Evolutionary conservation across 768 basidiomycete species (phyloP).

Genomic region (Mycena floridula): DNA sequence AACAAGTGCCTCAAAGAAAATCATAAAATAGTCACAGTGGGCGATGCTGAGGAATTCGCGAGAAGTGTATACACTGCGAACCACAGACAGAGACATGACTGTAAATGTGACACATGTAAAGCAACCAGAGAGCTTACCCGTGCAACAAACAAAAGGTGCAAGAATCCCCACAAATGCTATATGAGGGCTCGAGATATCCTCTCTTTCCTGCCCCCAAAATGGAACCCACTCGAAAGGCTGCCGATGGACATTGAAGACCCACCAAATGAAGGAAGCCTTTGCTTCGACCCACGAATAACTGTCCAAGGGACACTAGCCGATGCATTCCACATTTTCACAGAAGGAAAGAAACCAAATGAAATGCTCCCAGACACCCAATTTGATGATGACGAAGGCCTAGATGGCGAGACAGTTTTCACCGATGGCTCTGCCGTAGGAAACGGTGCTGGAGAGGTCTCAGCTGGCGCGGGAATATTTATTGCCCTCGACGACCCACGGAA

Average conservation of each 20-base stretch:
- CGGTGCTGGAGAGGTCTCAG: slow-evolving; percentile 8
- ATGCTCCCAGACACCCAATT: too few relatives aligned
- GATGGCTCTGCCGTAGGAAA: slow-evolving; percentile 13
- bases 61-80: background rate
- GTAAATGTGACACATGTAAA: slow-evolving; percentile 3
- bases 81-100: slow-evolving; percentile 1
- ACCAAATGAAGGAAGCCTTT: background rate
- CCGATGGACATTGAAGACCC: slow-evolving; percentile 6
- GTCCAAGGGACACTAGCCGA: background rate
- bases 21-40: slow-evolving; percentile 5
- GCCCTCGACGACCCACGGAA: background rate
- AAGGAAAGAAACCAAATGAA: too few relatives aligned
- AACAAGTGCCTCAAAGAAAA: slow-evolving; percentile 5
- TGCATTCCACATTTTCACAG: background rate
- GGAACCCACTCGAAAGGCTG: slow-evolving; percentile 5
- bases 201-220: slow-evolving; percentile 5
- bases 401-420: slow-evolving; percentile 6
- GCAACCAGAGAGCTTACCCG: background rate
- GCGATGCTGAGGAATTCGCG: slow-evolving; percentile 5
- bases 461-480: slow-evolving; percentile 8
- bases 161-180: slow-evolving; percentile 5
- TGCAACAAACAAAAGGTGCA: too few relatives aligned
- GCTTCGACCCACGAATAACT: background rate
- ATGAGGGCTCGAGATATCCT: slow-evolving; percentile 1
- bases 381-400: too few relatives aligned